A percentile compares a stretch with the other conserved stretches of the same genome.
Evolutionary conservation across 139 green algal species (phyloP).

Genomic region (Chlamydomonas sp.): DNA sequence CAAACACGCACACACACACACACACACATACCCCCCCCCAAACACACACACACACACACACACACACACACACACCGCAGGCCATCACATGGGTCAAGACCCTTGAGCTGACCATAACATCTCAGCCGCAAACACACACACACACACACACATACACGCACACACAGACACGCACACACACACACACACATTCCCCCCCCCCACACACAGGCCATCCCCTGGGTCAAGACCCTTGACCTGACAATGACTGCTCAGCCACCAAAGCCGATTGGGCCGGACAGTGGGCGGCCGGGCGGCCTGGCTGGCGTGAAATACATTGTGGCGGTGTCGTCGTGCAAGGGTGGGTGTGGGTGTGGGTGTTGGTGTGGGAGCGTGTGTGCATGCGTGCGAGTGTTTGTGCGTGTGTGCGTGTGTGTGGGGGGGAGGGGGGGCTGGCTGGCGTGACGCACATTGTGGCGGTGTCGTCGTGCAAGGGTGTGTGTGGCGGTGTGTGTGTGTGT

Average conservation of each 20-base stretch:
- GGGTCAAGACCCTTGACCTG: slow-evolving; percentile 58
- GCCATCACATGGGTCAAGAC: slow-evolving; percentile 46
- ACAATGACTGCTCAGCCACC: slow-evolving; percentile 75
- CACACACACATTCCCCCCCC: neutral
- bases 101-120: slow-evolving; percentile 77
- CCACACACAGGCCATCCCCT: slow-evolving; percentile 47
- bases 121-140: slow-evolving; percentile 58
- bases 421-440: too few species aligned
- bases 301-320: slow-evolving; percentile 82
- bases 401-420: too few species aligned
- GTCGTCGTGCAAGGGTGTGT: too few species aligned
- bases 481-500: too few species aligned
- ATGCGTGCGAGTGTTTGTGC: too few species aligned
- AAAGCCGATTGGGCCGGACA: slow-evolving; percentile 53
- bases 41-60: neutral
- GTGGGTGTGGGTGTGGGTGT: too few species aligned
- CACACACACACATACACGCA: too few species aligned
- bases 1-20: too few species aligned
- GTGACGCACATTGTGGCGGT: too few species aligned
- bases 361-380: too few species aligned
- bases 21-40: too few species aligned
- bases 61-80: slow-evolving; percentile 16
- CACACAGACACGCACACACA: neutral
- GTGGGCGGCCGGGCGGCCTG: slow-evolving; percentile 68
- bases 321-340: slow-evolving; percentile 84